phyloP scores from a whole-genome alignment of 495 filamentous ascomycete genomes.

The Sphaerosporella brunnea region DNA sequence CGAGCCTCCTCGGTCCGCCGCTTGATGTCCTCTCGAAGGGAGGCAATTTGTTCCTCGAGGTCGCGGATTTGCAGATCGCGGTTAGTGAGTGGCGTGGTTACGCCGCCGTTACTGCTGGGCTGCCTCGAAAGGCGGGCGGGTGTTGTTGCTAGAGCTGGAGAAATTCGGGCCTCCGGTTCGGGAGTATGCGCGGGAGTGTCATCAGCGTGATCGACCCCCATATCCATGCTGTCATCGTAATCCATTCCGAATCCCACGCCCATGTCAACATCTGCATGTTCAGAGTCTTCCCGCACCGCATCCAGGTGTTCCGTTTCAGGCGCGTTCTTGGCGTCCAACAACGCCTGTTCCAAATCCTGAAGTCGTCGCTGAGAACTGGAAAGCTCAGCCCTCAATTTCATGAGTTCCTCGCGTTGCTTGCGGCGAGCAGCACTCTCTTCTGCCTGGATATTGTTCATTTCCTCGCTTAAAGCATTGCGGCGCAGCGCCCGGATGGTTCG shows the following conservation, averaged over 20 bases:
- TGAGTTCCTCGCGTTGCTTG: constrained; percentile 28
- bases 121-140: neutral
- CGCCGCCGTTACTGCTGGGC: constrained; percentile 1
- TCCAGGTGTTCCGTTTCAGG: constrained; percentile 16
- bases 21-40: constrained; percentile 19
- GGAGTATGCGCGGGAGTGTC: constrained; percentile 3
- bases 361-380: constrained; percentile 25
- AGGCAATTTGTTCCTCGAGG: constrained; percentile 20
- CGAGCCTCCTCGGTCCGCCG: constrained; percentile 20
- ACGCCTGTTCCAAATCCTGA: constrained; percentile 20
- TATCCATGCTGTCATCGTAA: neutral
- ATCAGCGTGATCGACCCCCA: constrained; percentile 1
- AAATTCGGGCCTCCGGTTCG: neutral
- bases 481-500: constrained; percentile 43
- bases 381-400: constrained; percentile 30
- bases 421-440: constrained; percentile 32
- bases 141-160: neutral
- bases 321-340: constrained; percentile 16
- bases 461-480: constrained; percentile 46
- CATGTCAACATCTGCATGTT: constrained; percentile 14
- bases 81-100: constrained; percentile 13
- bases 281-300: constrained; percentile 15
- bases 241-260: neutral
- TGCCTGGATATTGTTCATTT: constrained; percentile 41
- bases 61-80: constrained; percentile 23